Percentiles rank a stretch among this genome's conserved stretches.
phyloP scores from a whole-genome alignment of 768 basidiomycete species.

The Leccinum pellstonianum region DNA sequence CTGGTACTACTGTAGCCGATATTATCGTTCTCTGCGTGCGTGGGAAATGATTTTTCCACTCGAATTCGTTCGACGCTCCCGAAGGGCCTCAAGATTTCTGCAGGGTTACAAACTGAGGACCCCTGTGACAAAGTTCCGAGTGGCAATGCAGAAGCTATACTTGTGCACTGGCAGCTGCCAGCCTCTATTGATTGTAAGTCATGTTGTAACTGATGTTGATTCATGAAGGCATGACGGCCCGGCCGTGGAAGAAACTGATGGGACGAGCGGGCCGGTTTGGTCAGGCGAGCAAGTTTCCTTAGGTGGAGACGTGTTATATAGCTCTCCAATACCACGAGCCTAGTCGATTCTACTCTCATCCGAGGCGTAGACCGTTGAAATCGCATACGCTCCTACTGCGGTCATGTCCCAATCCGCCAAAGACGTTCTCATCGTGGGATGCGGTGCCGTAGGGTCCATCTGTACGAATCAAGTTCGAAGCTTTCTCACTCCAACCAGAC shows the following conservation, averaged over 20 bases:
- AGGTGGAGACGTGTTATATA: too few species aligned
- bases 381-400: not conserved
- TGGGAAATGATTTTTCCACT: too few species aligned
- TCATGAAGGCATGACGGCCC: not conserved
- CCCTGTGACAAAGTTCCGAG: too few species aligned
- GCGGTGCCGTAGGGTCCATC: slow-evolving; percentile 64
- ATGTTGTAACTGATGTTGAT: not conserved
- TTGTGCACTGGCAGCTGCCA: too few species aligned
- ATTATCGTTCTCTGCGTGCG: not conserved
- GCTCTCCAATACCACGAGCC: not conserved
- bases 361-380: not conserved
- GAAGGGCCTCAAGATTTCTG: too few species aligned
- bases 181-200: too few species aligned
- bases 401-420: slow-evolving; percentile 30
- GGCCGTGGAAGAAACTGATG: not conserved
- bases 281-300: not conserved
- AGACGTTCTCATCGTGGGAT: slow-evolving; percentile 60
- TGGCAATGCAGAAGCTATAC: too few species aligned
- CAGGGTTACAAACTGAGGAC: too few species aligned
- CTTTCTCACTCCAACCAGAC: not conserved
- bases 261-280: not conserved
- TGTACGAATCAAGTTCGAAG: slow-evolving; percentile 37
- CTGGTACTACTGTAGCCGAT: not conserved
- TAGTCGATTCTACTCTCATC: not conserved
- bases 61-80: too few species aligned